A percentile compares a stretch with the other conserved stretches of the same genome.
phyloP scores from a whole-genome alignment of 2,329 filamentous ascomycete species.

The Teratosphaeria pseudoeucalypti region DNA sequence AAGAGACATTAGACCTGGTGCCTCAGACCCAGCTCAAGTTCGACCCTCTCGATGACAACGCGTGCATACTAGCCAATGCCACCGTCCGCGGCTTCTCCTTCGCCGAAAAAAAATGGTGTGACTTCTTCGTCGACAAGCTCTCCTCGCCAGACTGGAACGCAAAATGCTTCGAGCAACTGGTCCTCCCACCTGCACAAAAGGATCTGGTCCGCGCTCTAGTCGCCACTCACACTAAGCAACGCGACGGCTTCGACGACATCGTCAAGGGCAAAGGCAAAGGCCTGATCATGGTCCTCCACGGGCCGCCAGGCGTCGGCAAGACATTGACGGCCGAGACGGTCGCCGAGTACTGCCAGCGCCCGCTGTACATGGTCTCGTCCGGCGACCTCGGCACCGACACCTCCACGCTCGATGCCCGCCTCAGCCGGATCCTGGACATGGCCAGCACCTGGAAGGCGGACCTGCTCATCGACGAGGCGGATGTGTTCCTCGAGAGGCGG shows the following conservation, averaged over 20 bases:
- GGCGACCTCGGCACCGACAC: slow-evolving; percentile 31
- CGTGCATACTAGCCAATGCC: slow-evolving; percentile 19
- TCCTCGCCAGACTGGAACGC: slow-evolving; percentile 20
- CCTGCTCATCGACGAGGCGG: slow-evolving; percentile 72
- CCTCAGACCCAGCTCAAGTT: slow-evolving; percentile 11
- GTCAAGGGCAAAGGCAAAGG: slow-evolving; percentile 31
- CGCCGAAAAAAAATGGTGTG: slow-evolving; percentile 25
- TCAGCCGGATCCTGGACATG: slow-evolving; percentile 58
- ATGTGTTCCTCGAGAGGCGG: slow-evolving; percentile 72
- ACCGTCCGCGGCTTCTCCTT: slow-evolving; percentile 26
- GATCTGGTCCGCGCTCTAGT: slow-evolving; percentile 25
- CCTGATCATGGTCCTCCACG: slow-evolving; percentile 28
- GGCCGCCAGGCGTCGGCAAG: slow-evolving; percentile 31
- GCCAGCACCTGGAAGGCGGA: slow-evolving; percentile 83
- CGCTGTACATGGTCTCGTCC: slow-evolving; percentile 31
- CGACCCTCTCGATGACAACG: slow-evolving; percentile 17
- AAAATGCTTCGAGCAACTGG: slow-evolving; percentile 23
- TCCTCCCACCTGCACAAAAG: slow-evolving; percentile 23
- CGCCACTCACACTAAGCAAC: slow-evolving; percentile 18
- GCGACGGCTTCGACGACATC: slow-evolving; percentile 20
- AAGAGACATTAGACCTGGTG: slow-evolving; percentile 11
- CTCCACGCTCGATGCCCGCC: slow-evolving; percentile 33
- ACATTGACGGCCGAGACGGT: slow-evolving; percentile 32
- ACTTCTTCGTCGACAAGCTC: slow-evolving; percentile 27
- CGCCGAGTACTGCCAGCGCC: slow-evolving; percentile 28